Base-by-base conservation (phyloP, 805 yeast species). In the Cyberlindnera saturnus region DNA sequence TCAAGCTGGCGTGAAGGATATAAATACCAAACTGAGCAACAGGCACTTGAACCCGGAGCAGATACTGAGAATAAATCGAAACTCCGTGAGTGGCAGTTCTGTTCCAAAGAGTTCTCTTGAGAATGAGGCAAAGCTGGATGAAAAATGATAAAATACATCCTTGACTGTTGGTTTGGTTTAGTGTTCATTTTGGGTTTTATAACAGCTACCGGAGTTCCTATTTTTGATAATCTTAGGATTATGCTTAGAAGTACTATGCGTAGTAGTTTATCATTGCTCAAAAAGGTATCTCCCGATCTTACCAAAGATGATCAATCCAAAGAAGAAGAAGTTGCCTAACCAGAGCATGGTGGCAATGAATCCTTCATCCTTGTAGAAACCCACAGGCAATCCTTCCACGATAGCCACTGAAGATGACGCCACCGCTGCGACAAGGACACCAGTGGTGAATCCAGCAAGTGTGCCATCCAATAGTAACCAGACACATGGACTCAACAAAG, bases 381-480 rank as follows among this genome's bases (percentile, higher is more conserved):
- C 62, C 75, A 78, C 51, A 74, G 75, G 65, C 74, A 80, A 55
- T 81, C 66, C 52, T 38, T 59, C 51, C 54, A 53, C 42, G 50
- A 65, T 28, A 52, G 45, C 42, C 42, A 50, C 48, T 34, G 59
- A 32, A 46, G 48, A 30, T 31, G 41, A 38, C 3, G 53, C 52
- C 7, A 53, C 36, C 40, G 55, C 34, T 1, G 65, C 55, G 6
- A 68, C 61, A 14, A 59, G 41, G 6, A 62, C 40, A 34, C 66
- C 52, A 2, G 72, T 69, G 15, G 74, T 42, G 43, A 79, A 67
- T 18, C 82, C 81, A 13, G 75, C 67, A 8, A 69, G 44, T 3
- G 85, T 73, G 2, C 82, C 80, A 55, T 81, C 88, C 40, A 81
- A 69, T 39, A 80, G 63, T 41, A 77, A 56, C 89, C 91, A 83